A percentile compares a stretch with the other conserved stretches of the same genome.
Evolutionary conservation across 1,284 basidiomycete genomes (phyloP).

Genomic region (Rhizoctonia solani): DNA sequence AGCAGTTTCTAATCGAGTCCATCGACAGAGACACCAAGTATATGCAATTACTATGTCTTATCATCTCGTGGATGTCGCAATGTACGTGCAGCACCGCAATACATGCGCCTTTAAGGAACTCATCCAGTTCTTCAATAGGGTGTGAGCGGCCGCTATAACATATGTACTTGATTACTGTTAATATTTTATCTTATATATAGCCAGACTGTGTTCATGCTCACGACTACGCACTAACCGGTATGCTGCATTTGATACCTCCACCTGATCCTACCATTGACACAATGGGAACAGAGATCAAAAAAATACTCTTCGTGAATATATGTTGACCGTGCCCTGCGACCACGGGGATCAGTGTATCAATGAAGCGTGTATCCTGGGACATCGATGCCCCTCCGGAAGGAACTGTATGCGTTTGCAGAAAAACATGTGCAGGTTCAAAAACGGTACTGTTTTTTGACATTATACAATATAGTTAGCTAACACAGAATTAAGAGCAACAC

Average conservation of each 20-base stretch:
- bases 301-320: conserved; percentile 14
- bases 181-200: not conserved
- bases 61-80: conserved; percentile 31
- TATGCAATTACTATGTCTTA: conserved; percentile 27
- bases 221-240: conserved; percentile 25
- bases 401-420: conserved; percentile 1
- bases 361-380: conserved; percentile 29
- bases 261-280: not conserved
- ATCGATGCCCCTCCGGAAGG: conserved; percentile 10
- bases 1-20: not conserved
- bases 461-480: not conserved
- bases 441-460: not conserved
- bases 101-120: not conserved
- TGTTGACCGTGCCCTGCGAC: conserved; percentile 29
- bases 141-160: not conserved
- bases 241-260: not conserved
- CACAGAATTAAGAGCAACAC: too few relatives aligned
- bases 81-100: not conserved
- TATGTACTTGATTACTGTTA: not conserved
- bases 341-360: conserved; percentile 30
- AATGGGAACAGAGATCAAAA: conserved; percentile 21
- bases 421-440: conserved; percentile 17
- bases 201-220: conserved; percentile 19
- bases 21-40: conserved; percentile 18
- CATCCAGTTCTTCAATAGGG: conserved; percentile 2